phyloP scores from a whole-genome alignment of 2,329 filamentous ascomycete genomes.

The Phialocephala sp. region DNA sequence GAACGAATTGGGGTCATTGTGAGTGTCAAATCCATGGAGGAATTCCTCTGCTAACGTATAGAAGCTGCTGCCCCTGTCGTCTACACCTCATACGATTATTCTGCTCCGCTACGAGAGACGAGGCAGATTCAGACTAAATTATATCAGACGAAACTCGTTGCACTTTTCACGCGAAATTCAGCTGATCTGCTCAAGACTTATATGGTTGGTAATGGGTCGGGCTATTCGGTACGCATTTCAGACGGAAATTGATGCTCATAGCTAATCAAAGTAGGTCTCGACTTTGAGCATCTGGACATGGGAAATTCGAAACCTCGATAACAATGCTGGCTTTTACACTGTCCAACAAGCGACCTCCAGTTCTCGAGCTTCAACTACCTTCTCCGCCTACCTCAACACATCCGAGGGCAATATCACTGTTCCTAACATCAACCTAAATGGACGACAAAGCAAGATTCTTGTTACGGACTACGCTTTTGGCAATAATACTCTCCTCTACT shows the following conservation, averaged over 20 bases:
- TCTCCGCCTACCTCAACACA: conserved; percentile 54
- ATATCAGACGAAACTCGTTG: conserved; percentile 59
- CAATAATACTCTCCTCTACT: conserved; percentile 54
- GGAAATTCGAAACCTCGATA: conserved; percentile 57
- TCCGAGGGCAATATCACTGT: conserved; percentile 50
- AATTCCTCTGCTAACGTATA: conserved; percentile 12
- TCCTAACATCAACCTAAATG: conserved; percentile 54
- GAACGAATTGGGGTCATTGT: conserved; percentile 61
- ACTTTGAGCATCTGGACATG: conserved; percentile 53
- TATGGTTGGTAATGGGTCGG: conserved; percentile 61
- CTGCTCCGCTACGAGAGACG: conserved; percentile 58
- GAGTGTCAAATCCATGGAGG: conserved; percentile 25
- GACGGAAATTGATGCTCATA: not conserved
- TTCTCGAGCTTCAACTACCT: conserved; percentile 51
- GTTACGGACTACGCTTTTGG: conserved; percentile 59
- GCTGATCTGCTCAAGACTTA: conserved; percentile 55
- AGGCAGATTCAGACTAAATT: conserved; percentile 58
- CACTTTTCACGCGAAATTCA: conserved; percentile 58
- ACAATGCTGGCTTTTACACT: conserved; percentile 56
- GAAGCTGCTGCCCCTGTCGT: conserved; percentile 53
- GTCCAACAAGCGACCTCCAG: conserved; percentile 53
- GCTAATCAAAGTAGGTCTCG: conserved; percentile 37
- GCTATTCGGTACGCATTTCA: conserved; percentile 45
- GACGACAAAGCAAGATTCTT: conserved; percentile 59
- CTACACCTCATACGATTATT: conserved; percentile 52